These are phyloP conservation scores for Clavariopsis aquatica DNA, from an alignment of 495 filamentous ascomycete species.

Conservation along the genomic window DNA sequence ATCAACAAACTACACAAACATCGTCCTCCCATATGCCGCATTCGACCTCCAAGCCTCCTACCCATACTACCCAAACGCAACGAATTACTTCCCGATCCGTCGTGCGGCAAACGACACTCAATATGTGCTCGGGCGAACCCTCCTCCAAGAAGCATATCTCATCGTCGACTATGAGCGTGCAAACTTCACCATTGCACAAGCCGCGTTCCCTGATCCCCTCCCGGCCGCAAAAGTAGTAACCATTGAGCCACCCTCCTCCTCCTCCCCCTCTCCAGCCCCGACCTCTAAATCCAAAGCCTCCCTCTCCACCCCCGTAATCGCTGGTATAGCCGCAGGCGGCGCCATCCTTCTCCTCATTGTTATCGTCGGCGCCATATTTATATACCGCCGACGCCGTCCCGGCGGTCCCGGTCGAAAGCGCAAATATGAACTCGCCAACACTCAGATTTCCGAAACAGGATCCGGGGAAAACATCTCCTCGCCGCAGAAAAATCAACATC, in stretches of 20 bases:
- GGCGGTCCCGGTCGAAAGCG: background rate
- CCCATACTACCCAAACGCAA: slow-evolving; percentile 33
- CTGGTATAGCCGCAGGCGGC: slow-evolving; percentile 37
- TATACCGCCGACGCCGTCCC: slow-evolving; percentile 8
- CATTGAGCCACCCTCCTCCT: slow-evolving; percentile 21
- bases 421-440: slow-evolving; percentile 34
- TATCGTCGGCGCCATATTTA: slow-evolving; percentile 7
- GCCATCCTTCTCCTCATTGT: slow-evolving; percentile 23
- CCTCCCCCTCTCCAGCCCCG: too few relatives aligned
- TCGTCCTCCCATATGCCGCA: slow-evolving; percentile 40
- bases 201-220: slow-evolving; percentile 33
- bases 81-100: slow-evolving; percentile 44
- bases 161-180: slow-evolving; percentile 42
- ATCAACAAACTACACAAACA: slow-evolving; percentile 36
- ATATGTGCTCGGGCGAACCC: slow-evolving; percentile 39
- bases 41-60: slow-evolving; percentile 40
- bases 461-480: background rate
- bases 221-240: slow-evolving; percentile 36
- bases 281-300: background rate
- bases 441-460: slow-evolving; percentile 22
- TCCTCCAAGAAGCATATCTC: slow-evolving; percentile 44
- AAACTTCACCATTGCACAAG: slow-evolving; percentile 41
- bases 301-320: slow-evolving; percentile 33
- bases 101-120: slow-evolving; percentile 41
- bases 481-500: background rate